These are phyloP conservation scores for Nasturtium officinale DNA, from an alignment of 345 rosid genomes.

Conservation along the genomic window DNA sequence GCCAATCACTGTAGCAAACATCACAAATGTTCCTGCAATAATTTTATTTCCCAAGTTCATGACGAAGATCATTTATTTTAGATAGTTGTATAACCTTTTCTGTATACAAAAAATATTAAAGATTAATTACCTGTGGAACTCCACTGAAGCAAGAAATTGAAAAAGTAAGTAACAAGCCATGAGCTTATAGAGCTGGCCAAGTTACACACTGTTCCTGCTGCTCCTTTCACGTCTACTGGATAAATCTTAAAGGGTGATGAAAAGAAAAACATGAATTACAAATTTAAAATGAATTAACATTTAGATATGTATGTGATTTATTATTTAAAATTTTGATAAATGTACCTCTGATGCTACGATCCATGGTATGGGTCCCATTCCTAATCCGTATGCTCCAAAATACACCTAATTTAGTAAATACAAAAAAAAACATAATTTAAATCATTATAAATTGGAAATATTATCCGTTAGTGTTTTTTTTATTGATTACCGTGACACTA, in stretches of 20 bases:
- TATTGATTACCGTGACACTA: slow-evolving; percentile 39
- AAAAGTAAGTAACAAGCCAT: slow-evolving; percentile 53
- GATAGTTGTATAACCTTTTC: not conserved
- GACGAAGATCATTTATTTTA: not conserved
- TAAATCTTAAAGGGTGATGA: slow-evolving; percentile 40
- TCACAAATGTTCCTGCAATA: slow-evolving; percentile 48
- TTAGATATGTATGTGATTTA: not conserved
- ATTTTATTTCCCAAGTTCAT: slow-evolving; percentile 3
- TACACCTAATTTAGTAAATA: slow-evolving; percentile 34
- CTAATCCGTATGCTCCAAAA: slow-evolving; percentile 46
- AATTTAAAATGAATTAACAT: not conserved
- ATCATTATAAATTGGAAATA: too few species aligned
- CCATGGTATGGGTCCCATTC: slow-evolving; percentile 57
- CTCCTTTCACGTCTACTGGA: slow-evolving; percentile 58
- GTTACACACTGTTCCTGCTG: slow-evolving; percentile 60
- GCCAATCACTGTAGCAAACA: slow-evolving; percentile 40
- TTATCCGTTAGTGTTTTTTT: not conserved
- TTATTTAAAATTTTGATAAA: not conserved
- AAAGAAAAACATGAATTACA: not conserved
- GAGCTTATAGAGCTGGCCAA: slow-evolving; percentile 52
- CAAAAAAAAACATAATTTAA: too few species aligned
- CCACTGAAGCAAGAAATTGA: slow-evolving; percentile 57
- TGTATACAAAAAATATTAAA: not conserved
- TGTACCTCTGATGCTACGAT: slow-evolving; percentile 51
- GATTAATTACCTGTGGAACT: slow-evolving; percentile 49